Evolutionary conservation across 345 rosid species (phyloP), one percentile per base, ranked within the genome.

Genomic region (Arabis hirsuta): DNA sequence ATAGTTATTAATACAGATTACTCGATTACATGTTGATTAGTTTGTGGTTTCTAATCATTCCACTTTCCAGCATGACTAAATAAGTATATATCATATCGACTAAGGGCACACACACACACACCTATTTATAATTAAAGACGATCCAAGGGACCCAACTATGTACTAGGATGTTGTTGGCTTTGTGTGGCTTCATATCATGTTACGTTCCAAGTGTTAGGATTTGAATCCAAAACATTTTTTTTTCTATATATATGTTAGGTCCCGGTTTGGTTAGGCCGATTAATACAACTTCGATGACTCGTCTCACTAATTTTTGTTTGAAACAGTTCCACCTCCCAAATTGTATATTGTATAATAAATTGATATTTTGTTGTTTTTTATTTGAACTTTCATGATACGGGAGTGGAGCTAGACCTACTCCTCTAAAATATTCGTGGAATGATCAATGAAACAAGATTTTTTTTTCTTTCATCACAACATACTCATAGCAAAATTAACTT

Each of bases 101-200:
- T 55, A 38, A 48, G 32, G 14, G 24, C 24, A 65, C 10, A 16
- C 16, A 16, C 16, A 16, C 16, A 16, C 16, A 48, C 56, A 56
- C 68, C 14, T 36, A 73, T 55, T 26, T 29, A 47, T 65, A 67
- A 42, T 58, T 57, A 67, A 60, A 65, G 46, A 66, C 34, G 51
- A 65, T 39, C 34, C 34, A 57, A 29, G 51, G 14, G 22, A 38
- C 58, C 46, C 29, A 66, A 74, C 54, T 43, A 52, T 51, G 22
- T 74, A 59, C 73, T 42, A 74, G 68, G 78, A 74, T 67, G 69
- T 43, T 31, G 39, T 42, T 74, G 68, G 55, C 68, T 32, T 52
- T 67, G 62, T 67, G 78, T 74, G 78, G 78, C 55, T 74, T 74
- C 73, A 16, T 52, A 12, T 43, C 60, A 32, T 11, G 73, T 32